Percentiles rank a stretch among this genome's conserved stretches.
Evolutionary conservation across 2,329 filamentous ascomycete species (phyloP).

Genomic region (Dactylellina drechsleri): DNA sequence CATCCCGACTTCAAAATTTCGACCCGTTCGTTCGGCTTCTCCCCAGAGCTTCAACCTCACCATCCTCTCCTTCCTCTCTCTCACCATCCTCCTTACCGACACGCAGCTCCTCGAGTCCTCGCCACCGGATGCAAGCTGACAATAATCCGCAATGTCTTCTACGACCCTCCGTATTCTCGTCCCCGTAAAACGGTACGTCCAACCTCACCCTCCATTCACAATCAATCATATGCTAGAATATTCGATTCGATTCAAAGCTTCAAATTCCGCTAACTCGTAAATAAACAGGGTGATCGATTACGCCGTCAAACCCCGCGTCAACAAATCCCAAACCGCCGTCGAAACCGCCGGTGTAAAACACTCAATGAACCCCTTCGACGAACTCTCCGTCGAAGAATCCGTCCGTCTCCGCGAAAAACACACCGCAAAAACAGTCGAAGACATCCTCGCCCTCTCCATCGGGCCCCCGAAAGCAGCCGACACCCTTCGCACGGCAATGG

Average conservation of each 20-base stretch:
- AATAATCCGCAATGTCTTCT: slow-evolving; percentile 26
- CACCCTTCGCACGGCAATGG: slow-evolving; percentile 93
- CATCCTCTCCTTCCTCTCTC: not conserved
- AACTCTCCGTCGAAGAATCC: slow-evolving; percentile 95
- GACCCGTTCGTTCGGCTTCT: slow-evolving; percentile 20
- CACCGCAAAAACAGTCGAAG: slow-evolving; percentile 79
- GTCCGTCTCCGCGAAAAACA: slow-evolving; percentile 93
- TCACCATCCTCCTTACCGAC: slow-evolving; percentile 6
- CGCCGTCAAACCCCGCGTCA: slow-evolving; percentile 75
- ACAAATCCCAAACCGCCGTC: slow-evolving; percentile 81
- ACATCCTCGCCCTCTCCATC: slow-evolving; percentile 89
- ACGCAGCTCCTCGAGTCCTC: not conserved
- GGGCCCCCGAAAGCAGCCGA: slow-evolving; percentile 89
- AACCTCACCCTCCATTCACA: not conserved
- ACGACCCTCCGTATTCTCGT: slow-evolving; percentile 66
- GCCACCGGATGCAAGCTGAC: not conserved
- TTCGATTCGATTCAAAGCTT: not conserved
- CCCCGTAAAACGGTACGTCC: slow-evolving; percentile 65
- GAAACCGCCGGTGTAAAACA: slow-evolving; percentile 95
- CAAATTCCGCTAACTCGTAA: slow-evolving; percentile 23
- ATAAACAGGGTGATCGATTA: slow-evolving; percentile 67
- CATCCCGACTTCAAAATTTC: slow-evolving; percentile 31
- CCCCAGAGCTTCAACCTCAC: slow-evolving; percentile 3
- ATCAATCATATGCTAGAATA: not conserved
- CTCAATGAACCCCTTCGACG: slow-evolving; percentile 99